phyloP scores from a whole-genome alignment of 176 grass and related monocot genomes.

The Tillandsia leiboldiana region DNA sequence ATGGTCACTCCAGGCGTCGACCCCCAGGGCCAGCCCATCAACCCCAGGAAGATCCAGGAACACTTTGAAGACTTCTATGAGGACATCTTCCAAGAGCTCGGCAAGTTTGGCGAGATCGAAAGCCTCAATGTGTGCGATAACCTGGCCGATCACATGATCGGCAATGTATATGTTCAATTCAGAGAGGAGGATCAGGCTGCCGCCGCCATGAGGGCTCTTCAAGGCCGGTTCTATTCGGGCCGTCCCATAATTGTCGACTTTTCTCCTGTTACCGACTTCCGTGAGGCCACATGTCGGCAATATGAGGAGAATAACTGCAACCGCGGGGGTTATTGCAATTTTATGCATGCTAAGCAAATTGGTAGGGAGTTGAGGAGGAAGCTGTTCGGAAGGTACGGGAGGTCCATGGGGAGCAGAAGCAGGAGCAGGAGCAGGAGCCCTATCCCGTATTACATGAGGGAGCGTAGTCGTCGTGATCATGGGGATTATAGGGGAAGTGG shows the following conservation, averaged over 20 bases:
- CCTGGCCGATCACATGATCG: conserved; percentile 91
- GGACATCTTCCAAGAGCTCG: conserved; percentile 78
- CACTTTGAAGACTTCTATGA: conserved; percentile 96
- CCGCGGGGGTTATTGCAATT: conserved; percentile 92
- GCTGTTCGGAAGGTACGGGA: conserved; percentile 37
- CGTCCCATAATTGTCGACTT: conserved; percentile 90
- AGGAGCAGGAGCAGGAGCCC: conserved; percentile 56
- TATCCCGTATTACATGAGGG: conserved; percentile 34
- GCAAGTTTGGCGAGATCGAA: conserved; percentile 85
- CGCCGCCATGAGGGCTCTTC: conserved; percentile 53
- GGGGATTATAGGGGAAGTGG: conserved; percentile 16
- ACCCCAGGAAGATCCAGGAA: conserved; percentile 64
- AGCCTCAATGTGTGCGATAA: conserved; percentile 87
- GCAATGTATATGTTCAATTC: conserved; percentile 89
- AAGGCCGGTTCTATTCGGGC: conserved; percentile 77
- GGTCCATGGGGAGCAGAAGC: conserved; percentile 34
- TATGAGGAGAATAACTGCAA: conserved; percentile 92
- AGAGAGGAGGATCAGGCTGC: conserved; percentile 80
- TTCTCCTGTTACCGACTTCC: conserved; percentile 87
- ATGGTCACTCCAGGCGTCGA: conserved; percentile 68
- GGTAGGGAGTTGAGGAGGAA: conserved; percentile 55
- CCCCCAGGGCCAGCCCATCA: conserved; percentile 55
- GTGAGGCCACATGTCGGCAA: conserved; percentile 83
- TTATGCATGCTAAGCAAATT: conserved; percentile 88
- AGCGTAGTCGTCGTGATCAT: conserved; percentile 12